These are phyloP conservation scores for Rhizopogon vesiculosus DNA, from an alignment of 768 basidiomycete species.

Conservation along the genomic window DNA sequence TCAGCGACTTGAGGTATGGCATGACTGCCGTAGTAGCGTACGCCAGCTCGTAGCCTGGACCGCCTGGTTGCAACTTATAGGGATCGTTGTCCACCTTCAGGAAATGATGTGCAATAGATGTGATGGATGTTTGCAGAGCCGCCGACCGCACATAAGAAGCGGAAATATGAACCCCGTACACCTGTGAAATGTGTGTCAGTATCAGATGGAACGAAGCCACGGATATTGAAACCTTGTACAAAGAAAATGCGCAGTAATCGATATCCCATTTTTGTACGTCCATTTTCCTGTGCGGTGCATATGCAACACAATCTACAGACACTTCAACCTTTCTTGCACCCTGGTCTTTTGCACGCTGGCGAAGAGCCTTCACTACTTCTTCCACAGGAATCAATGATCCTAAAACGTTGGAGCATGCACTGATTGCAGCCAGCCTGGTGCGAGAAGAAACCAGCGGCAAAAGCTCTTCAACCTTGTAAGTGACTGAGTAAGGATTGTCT, in stretches of 20 bases:
- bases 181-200: slow-evolving; percentile 29
- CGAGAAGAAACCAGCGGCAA: slow-evolving; percentile 56
- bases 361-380: slow-evolving; percentile 45
- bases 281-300: slow-evolving; percentile 67
- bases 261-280: slow-evolving; percentile 77
- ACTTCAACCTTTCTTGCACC: slow-evolving; percentile 62
- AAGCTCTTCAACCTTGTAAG: slow-evolving; percentile 48
- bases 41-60: slow-evolving; percentile 69
- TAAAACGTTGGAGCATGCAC: slow-evolving; percentile 72
- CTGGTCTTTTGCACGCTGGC: slow-evolving; percentile 44
- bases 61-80: slow-evolving; percentile 69
- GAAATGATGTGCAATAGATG: slow-evolving; percentile 69
- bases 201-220: not conserved
- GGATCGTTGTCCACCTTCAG: slow-evolving; percentile 39
- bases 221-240: slow-evolving; percentile 57
- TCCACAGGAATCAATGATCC: slow-evolving; percentile 63
- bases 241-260: slow-evolving; percentile 66
- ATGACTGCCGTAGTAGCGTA: slow-evolving; percentile 57
- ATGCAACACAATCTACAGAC: slow-evolving; percentile 74
- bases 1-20: slow-evolving; percentile 59
- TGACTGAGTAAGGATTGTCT: slow-evolving; percentile 64
- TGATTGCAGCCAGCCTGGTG: slow-evolving; percentile 71
- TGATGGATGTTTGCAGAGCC: slow-evolving; percentile 46
- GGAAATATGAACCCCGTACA: slow-evolving; percentile 72
- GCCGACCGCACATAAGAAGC: slow-evolving; percentile 54